These are phyloP conservation scores for Asclepias syriaca DNA, from an alignment of 257 asterid species.

Conservation along the genomic window DNA sequence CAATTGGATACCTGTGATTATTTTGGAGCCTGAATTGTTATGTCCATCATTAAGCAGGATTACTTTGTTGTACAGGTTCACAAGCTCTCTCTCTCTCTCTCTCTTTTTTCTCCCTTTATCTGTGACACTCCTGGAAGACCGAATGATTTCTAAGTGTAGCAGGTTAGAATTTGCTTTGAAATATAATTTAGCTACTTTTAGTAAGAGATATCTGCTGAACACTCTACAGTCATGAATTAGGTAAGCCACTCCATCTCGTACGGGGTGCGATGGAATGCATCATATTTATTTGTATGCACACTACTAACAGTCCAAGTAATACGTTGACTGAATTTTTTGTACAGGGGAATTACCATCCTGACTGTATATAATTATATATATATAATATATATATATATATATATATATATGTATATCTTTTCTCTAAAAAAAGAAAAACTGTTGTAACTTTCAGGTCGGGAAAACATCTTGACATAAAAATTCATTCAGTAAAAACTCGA, in stretches of 20 bases:
- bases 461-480: too few species aligned
- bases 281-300: not conserved
- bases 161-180: too few species aligned
- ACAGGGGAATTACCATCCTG: too few species aligned
- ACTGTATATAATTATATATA: too few species aligned
- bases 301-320: not conserved
- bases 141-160: not conserved
- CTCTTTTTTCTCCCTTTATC: not conserved
- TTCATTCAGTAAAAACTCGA: too few species aligned
- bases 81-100: not conserved
- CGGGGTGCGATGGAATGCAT: not conserved
- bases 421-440: too few species aligned
- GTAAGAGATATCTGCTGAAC: not conserved
- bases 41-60: not conserved
- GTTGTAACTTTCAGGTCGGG: too few species aligned
- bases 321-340: too few species aligned
- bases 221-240: too few species aligned
- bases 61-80: conserved; percentile 6
- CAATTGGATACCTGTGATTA: conserved; percentile 14
- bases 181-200: not conserved
- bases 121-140: not conserved
- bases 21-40: not conserved
- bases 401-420: too few species aligned
- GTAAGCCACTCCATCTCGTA: not conserved
- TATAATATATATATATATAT: too few species aligned